These are phyloP conservation scores for Lithohypha guttulata DNA, from an alignment of 2,329 filamentous ascomycete genomes.

Conservation along the genomic window DNA sequence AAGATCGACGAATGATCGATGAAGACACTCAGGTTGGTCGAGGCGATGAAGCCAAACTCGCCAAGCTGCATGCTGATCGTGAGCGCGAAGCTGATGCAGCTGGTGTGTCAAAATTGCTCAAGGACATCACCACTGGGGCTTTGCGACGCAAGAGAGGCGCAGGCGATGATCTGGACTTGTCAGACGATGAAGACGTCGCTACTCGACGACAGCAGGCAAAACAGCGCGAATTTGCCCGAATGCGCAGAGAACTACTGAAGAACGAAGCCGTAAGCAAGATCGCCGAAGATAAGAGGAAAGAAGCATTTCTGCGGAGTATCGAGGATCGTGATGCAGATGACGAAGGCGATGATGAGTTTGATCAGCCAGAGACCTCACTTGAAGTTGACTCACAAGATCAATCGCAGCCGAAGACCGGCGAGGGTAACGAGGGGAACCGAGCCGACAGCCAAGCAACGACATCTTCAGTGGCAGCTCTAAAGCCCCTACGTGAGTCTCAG, in stretches of 20 bases:
- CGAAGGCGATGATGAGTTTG: conserved; percentile 66
- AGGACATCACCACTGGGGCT: conserved; percentile 80
- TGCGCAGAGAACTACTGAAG: conserved; percentile 76
- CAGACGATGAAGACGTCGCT: conserved; percentile 81
- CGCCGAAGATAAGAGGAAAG: conserved; percentile 75
- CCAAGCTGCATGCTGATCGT: conserved; percentile 75
- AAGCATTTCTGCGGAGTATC: conserved; percentile 81
- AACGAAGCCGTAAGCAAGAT: conserved; percentile 89
- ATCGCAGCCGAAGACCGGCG: conserved; percentile 22
- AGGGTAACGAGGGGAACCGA: background rate
- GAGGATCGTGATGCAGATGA: conserved; percentile 64
- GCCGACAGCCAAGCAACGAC: conserved; percentile 16
- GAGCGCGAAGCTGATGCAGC: conserved; percentile 74
- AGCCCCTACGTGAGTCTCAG: conserved; percentile 36
- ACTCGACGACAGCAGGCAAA: conserved; percentile 70
- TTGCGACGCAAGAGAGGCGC: conserved; percentile 66
- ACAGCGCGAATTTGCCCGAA: conserved; percentile 77
- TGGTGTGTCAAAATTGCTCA: conserved; percentile 80
- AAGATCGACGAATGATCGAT: conserved; percentile 80
- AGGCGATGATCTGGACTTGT: conserved; percentile 69
- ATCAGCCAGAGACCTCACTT: conserved; percentile 26
- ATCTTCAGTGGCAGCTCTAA: conserved; percentile 25
- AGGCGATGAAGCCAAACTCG: conserved; percentile 69
- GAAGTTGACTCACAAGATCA: conserved; percentile 16
- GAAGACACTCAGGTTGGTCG: conserved; percentile 61